These are phyloP conservation scores for Nymphaea thermarum DNA, from an alignment of 164 flowering plant species.

Conservation along the genomic window DNA sequence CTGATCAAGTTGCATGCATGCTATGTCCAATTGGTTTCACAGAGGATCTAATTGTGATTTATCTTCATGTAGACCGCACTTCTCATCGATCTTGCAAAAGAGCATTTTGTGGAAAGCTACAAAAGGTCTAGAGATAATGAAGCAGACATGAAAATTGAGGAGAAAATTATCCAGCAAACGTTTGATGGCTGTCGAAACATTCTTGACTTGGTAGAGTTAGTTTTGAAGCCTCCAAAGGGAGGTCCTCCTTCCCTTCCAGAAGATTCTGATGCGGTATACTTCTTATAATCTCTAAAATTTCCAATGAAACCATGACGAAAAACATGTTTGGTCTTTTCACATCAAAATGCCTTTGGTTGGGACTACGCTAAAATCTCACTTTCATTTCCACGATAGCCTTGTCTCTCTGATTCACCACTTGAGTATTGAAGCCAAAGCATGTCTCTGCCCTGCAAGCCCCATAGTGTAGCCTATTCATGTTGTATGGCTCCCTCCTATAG, in stretches of 20 bases:
- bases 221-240: slow-evolving; percentile 67
- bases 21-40: too few species aligned
- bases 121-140: slow-evolving; percentile 9
- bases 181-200: slow-evolving; percentile 37
- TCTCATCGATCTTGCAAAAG: slow-evolving; percentile 53
- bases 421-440: too few species aligned
- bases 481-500: too few species aligned
- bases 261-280: slow-evolving; percentile 63
- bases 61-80: slow-evolving; percentile 46
- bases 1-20: too few species aligned
- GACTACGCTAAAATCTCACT: too few species aligned
- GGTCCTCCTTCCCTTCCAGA: slow-evolving; percentile 81
- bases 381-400: too few species aligned
- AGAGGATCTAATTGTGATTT: background rate
- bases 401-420: too few species aligned
- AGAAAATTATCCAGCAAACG: slow-evolving; percentile 5
- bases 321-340: background rate
- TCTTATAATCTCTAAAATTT: slow-evolving; percentile 1
- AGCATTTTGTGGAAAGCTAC: slow-evolving; percentile 15
- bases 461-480: too few species aligned
- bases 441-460: too few species aligned
- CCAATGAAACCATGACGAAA: background rate
- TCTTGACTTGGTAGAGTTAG: slow-evolving; percentile 61
- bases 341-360: background rate
- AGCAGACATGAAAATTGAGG: slow-evolving; percentile 9